phyloP scores from a whole-genome alignment of 768 basidiomycete genomes.

The Tylopilus sp. region DNA sequence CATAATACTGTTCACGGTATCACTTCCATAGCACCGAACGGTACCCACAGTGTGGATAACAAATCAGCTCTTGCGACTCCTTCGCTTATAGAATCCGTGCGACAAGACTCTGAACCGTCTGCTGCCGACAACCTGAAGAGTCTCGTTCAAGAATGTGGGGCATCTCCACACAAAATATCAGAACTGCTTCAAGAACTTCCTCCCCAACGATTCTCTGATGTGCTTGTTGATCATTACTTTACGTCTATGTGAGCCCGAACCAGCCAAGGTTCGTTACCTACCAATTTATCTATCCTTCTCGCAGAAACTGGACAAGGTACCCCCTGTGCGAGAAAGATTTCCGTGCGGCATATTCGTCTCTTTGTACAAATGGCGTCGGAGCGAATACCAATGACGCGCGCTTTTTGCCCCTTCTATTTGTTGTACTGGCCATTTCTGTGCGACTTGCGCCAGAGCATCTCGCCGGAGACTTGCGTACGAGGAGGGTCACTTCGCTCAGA shows the following conservation, averaged over 20 bases:
- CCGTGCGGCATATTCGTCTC: constrained; percentile 62
- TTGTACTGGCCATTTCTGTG: constrained; percentile 84
- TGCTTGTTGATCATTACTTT: constrained; percentile 83
- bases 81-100: constrained; percentile 39
- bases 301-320: constrained; percentile 91
- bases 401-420: constrained; percentile 89
- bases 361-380: constrained; percentile 58
- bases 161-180: constrained; percentile 84
- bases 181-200: constrained; percentile 89
- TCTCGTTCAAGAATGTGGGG: constrained; percentile 89
- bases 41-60: constrained; percentile 24
- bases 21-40: constrained; percentile 18
- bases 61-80: constrained; percentile 28
- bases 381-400: constrained; percentile 74
- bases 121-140: constrained; percentile 83
- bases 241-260: constrained; percentile 52
- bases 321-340: constrained; percentile 86
- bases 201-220: constrained; percentile 67
- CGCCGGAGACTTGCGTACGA: constrained; percentile 71
- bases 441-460: constrained; percentile 83
- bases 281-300: background rate
- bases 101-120: constrained; percentile 40
- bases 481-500: constrained; percentile 77
- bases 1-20: constrained; percentile 10
- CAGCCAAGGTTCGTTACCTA: background rate